These are phyloP conservation scores for Monosporozyma servazzii DNA, from an alignment of 805 yeast species.

Conservation along the genomic window DNA sequence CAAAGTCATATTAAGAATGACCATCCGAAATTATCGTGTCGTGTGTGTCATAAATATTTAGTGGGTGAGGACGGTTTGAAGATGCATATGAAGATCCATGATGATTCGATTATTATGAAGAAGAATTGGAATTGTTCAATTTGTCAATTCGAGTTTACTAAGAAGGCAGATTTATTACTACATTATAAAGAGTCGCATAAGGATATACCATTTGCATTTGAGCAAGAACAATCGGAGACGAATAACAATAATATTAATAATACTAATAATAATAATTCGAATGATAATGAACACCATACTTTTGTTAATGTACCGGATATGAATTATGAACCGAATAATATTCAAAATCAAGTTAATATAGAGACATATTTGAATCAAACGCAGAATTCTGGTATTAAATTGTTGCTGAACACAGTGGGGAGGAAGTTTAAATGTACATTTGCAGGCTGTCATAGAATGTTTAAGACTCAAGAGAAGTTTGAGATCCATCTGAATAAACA, in stretches of 20 bases:
- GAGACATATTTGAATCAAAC: constrained; percentile 13
- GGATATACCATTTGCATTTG: constrained; percentile 9
- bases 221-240: not conserved
- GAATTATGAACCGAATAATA: constrained; percentile 11
- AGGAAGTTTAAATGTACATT: constrained; percentile 40
- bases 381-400: constrained; percentile 20
- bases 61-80: constrained; percentile 61
- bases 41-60: constrained; percentile 58
- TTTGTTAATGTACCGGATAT: constrained; percentile 2
- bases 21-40: constrained; percentile 63
- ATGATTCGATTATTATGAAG: constrained; percentile 40
- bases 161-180: constrained; percentile 44
- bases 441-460: constrained; percentile 43
- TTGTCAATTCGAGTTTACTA: constrained; percentile 42
- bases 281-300: not conserved
- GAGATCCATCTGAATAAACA: constrained; percentile 29
- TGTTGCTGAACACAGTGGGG: constrained; percentile 30
- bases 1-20: constrained; percentile 61
- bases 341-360: constrained; percentile 20
- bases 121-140: constrained; percentile 59
- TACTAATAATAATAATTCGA: not conserved
- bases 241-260: not conserved
- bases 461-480: constrained; percentile 33
- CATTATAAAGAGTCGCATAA: constrained; percentile 49
- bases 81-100: constrained; percentile 69